phyloP scores from a whole-genome alignment of 2,329 filamentous ascomycete genomes.

The Calonectria henricotiae region DNA sequence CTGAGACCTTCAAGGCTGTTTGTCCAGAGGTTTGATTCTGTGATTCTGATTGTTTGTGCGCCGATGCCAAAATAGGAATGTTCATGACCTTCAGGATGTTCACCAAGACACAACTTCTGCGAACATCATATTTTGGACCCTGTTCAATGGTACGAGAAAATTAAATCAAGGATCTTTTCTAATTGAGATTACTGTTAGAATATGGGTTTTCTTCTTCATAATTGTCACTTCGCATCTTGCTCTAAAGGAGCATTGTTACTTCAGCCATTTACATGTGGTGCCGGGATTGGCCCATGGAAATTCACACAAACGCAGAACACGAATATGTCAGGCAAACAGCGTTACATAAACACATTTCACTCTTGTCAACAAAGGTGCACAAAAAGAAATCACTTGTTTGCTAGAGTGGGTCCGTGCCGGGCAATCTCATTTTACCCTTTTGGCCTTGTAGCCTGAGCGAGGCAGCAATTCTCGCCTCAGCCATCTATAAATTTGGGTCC shows the following conservation, averaged over 20 bases:
- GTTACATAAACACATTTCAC: not conserved
- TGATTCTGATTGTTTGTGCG: not conserved
- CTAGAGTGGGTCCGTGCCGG: slow-evolving; percentile 8
- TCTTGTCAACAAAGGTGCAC: not conserved
- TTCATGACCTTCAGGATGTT: slow-evolving; percentile 8
- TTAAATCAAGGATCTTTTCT: not conserved
- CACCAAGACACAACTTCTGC: not conserved
- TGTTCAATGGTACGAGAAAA: not conserved
- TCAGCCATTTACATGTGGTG: too few species aligned
- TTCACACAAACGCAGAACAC: too few species aligned
- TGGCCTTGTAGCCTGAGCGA: slow-evolving; percentile 34
- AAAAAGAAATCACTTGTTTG: not conserved
- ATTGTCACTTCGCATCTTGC: too few species aligned
- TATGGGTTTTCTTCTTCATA: too few species aligned
- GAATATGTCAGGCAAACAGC: not conserved
- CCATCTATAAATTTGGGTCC: slow-evolving; percentile 56
- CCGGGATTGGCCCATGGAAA: too few species aligned
- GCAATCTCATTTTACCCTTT: slow-evolving; percentile 31
- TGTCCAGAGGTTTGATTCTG: not conserved
- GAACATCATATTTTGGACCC: not conserved
- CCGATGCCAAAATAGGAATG: not conserved
- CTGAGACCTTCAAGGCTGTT: not conserved
- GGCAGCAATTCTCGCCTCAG: slow-evolving; percentile 24
- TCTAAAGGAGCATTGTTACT: too few species aligned
- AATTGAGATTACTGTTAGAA: not conserved